Base-by-base conservation (phyloP, 2,329 filamentous ascomycete genomes). In the Fusarium foetens region DNA sequence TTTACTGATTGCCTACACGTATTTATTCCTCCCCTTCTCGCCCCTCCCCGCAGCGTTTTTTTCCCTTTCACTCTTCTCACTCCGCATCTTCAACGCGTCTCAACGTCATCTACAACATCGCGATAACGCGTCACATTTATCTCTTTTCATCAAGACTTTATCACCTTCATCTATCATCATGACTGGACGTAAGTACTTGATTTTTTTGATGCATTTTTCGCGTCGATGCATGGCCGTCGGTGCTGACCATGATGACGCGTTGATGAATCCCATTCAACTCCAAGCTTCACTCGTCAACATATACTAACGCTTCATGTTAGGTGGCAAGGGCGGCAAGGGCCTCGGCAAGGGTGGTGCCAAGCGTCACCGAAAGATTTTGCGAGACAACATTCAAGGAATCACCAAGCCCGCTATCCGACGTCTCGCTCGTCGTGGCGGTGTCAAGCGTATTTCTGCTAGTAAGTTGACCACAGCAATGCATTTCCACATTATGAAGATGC, bases 331-430 rank as follows among this genome's bases (percentile, higher is more conserved):
- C 86, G 95, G 95, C 84, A 97, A 97, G 91, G 95, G 94, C 84
- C 94, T 97, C 86, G 95, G 95, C 85, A 97, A 97, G 92, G 95
- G 95, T 77, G 95, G 95, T 85, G 95, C 95, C 86, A 98, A 98
- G 93, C 95, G 95, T 87, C 95, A 98, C 88, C 92, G 95, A 82
- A 98, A 98, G 93, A 98, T 98, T 89, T 90, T 98, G 85, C 94
- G 95, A 87, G 95, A 97, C 93, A 98, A 97, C 93, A 98, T 98
- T 83, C 95, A 98, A 89, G 95, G 95, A 87, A 98, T 98, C 83
- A 98, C 95, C 82, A 98, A 98, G 93, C 95, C 95, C 80, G 95
- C 95, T 81, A 98, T 98, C 86, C 93, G 95, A 81, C 95, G 95
- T 97, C 94, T 98, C 84, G 95, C 95, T 76, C 95, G 95, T 87